Percentiles rank a stretch among this genome's conserved stretches.
phyloP scores from a whole-genome alignment of 805 yeast genomes.

The Candida sakaeoensis region DNA sequence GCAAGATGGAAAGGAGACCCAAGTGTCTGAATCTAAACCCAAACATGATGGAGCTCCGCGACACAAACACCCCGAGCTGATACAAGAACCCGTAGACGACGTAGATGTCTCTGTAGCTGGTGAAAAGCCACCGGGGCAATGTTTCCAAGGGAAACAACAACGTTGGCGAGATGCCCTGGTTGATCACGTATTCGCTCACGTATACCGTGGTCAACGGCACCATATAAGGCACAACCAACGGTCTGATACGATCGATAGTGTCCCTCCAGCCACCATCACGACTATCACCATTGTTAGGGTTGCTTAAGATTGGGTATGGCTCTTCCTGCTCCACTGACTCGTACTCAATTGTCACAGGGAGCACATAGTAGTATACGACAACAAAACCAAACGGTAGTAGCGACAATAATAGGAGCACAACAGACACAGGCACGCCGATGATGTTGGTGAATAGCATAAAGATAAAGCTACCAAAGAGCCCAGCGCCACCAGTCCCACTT shows the following conservation, averaged over 20 bases:
- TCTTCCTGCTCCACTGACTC: constrained; percentile 3
- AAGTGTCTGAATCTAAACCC: constrained; percentile 55
- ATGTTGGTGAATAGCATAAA: constrained; percentile 73
- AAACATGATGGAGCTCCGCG: constrained; percentile 76
- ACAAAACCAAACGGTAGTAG: constrained; percentile 53
- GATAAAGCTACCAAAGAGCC: constrained; percentile 73
- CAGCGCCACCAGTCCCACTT: constrained; percentile 96
- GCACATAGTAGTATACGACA: constrained; percentile 20
- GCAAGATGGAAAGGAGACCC: constrained; percentile 63
- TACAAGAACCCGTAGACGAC: constrained; percentile 88
- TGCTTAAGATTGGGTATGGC: not conserved
- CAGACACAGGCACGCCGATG: constrained; percentile 49
- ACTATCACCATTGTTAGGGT: no score
- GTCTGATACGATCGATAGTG: constrained; percentile 30
- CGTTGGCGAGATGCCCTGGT: constrained; percentile 91
- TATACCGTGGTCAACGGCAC: constrained; percentile 81
- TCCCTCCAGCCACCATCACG: not conserved
- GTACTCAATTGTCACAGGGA: constrained; percentile 12
- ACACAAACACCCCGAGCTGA: constrained; percentile 88
- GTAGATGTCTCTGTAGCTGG: constrained; percentile 74
- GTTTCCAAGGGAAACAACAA: constrained; percentile 69
- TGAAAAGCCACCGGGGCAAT: constrained; percentile 57
- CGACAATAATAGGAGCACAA: constrained; percentile 55
- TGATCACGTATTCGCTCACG: constrained; percentile 80
- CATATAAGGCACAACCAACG: constrained; percentile 66